These are phyloP conservation scores for Fusarium haematococcum DNA, from an alignment of 2,329 filamentous ascomycete genomes.

Conservation along the genomic window DNA sequence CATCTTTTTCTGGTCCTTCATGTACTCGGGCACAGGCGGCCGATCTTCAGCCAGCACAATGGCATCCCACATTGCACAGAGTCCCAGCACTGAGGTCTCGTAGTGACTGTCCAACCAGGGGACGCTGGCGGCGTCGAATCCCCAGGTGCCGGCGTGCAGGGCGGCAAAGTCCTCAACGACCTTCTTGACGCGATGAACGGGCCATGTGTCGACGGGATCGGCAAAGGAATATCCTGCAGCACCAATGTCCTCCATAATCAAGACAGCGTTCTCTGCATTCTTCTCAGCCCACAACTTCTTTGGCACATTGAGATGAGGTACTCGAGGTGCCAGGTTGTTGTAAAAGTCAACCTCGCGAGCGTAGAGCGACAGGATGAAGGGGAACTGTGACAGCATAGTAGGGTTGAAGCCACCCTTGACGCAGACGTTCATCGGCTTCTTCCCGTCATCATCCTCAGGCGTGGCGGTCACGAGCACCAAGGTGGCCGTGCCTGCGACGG, in stretches of 20 bases:
- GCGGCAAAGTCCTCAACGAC: conserved; percentile 20
- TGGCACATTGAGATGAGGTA: conserved; percentile 23
- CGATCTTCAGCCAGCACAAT: not conserved
- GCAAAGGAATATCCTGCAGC: conserved; percentile 12
- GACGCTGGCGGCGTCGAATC: conserved; percentile 1
- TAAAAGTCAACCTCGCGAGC: conserved; percentile 22
- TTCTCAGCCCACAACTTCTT: conserved; percentile 19
- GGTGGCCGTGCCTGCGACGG: conserved; percentile 12
- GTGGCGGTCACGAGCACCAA: conserved; percentile 11
- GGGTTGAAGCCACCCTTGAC: conserved; percentile 27
- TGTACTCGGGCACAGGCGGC: not conserved
- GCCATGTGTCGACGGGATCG: conserved; percentile 18
- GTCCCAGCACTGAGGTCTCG: conserved; percentile 10
- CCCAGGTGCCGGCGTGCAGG: conserved; percentile 20
- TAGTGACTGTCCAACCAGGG: conserved; percentile 18
- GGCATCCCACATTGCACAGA: not conserved
- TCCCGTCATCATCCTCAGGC: not conserved
- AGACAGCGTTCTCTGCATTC: conserved; percentile 10
- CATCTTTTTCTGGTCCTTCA: not conserved
- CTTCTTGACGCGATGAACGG: conserved; percentile 17
- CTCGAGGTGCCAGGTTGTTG: conserved; percentile 9
- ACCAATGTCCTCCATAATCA: conserved; percentile 19
- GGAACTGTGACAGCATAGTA: conserved; percentile 7
- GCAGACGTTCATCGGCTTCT: conserved; percentile 7
- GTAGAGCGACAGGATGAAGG: conserved; percentile 21